Base-by-base conservation (phyloP, 345 rosid genomes). In the Salix exigua region DNA sequence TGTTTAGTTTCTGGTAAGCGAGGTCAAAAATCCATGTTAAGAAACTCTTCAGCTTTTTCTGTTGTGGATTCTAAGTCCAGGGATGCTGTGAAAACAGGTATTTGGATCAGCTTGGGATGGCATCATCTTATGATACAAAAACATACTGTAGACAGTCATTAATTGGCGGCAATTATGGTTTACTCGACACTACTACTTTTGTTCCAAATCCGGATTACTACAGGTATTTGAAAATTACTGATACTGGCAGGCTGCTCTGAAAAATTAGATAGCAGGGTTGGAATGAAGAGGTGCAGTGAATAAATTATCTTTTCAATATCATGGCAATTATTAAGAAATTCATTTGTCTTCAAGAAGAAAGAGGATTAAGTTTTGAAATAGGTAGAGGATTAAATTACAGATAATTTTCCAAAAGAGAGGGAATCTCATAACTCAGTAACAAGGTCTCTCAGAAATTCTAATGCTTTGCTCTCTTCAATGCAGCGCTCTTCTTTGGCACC, bases 401-500 rank as follows among this genome's bases (percentile, higher is more conserved):
- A 66, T 19, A 30, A 17, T 64, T 16, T 31, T 64, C 37, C n/a
- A 64, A 30, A 7, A 58, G 63, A 19, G 7, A 58, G 26, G 63
- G 3, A 44, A 73, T 61, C 58, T 33, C 28, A 65, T 14, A 28
- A 13, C 62, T 61, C 35, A 33, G 28, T 4, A 17, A 48, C 53
- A 31, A 30, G 68, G 38, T 71, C 31, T 8, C 23, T 7, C 12
- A 61, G 21, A 33, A 62, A 75, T 42, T 70, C 61, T 33, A 25
- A 79, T 33, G 37, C 7, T 67, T 50, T 80, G 67, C 61, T 80
- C 48, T 81, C 81, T 70, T 70, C 19, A 35, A 11, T 79, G 86
- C 91, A 95, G 98, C 67, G 97, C 97, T 75, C 97, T 96, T 80
- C 92, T 93, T 46, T 96, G 98, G 99, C 91, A 89, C 72, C 83